Percentiles rank a stretch among this genome's conserved stretches.
Evolutionary conservation across 2,329 filamentous ascomycete genomes (phyloP).

Genomic region (Sclerotinia minor): DNA sequence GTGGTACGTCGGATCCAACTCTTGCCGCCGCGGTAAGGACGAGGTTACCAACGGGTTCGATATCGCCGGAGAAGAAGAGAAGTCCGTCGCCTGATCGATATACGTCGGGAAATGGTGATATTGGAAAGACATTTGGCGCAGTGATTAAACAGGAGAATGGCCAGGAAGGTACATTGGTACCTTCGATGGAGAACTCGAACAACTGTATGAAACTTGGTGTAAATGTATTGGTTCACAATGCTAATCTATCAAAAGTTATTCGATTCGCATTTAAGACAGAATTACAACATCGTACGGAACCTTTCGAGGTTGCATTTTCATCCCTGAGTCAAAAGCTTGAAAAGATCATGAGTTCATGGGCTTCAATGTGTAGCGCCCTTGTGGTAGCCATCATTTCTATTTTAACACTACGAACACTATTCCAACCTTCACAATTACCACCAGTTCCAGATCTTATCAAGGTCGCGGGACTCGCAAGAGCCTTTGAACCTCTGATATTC

Average conservation of each 20-base stretch:
- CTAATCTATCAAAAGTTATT: slow-evolving; percentile 62
- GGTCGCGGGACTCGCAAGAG: slow-evolving; percentile 82
- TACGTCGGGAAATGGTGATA: slow-evolving; percentile 42
- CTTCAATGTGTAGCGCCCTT: slow-evolving; percentile 63
- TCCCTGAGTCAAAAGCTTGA: slow-evolving; percentile 62
- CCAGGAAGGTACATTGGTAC: slow-evolving; percentile 28
- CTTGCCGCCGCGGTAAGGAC: slow-evolving; percentile 37
- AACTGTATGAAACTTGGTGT: slow-evolving; percentile 49
- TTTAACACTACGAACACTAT: slow-evolving; percentile 63
- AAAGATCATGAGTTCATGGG: slow-evolving; percentile 66
- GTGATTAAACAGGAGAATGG: slow-evolving; percentile 38
- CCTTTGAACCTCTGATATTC: slow-evolving; percentile 92
- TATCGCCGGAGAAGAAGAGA: slow-evolving; percentile 57
- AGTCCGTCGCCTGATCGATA: slow-evolving; percentile 54
- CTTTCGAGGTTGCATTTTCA: slow-evolving; percentile 71
- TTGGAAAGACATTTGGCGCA: slow-evolving; percentile 44
- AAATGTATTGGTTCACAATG: slow-evolving; percentile 23
- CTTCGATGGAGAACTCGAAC: slow-evolving; percentile 43
- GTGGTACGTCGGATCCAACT: slow-evolving; percentile 43
- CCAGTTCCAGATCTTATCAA: slow-evolving; percentile 84
- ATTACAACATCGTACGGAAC: slow-evolving; percentile 82
- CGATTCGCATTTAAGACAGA: slow-evolving; percentile 85
- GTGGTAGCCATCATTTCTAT: slow-evolving; percentile 64
- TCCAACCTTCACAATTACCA: slow-evolving; percentile 64
- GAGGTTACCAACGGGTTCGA: slow-evolving; percentile 51